Conservation (phyloP, 2,329 filamentous ascomycete species). For the Trichoderma sp. region DNA sequence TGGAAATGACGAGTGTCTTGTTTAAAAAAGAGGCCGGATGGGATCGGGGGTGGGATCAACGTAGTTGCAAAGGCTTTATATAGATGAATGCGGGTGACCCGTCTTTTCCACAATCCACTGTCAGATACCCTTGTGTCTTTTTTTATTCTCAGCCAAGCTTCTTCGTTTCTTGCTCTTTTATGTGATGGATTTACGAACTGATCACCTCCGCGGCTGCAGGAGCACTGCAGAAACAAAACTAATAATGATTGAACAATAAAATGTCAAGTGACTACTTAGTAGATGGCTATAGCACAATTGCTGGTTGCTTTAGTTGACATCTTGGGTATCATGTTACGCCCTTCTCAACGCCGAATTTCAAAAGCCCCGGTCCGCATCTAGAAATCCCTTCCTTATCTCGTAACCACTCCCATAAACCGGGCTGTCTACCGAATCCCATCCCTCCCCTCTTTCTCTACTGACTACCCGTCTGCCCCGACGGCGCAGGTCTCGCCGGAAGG, state of each 20-base stretch:
- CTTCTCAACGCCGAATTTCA: conserved; percentile 7
- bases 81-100: conserved; percentile 19
- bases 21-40: background rate
- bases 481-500: conserved; percentile 10
- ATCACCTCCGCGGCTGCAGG: background rate
- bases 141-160: background rate
- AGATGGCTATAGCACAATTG: background rate
- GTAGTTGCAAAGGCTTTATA: conserved; percentile 15
- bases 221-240: background rate
- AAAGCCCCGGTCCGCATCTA: background rate
- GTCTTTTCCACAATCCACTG: conserved; percentile 19
- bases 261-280: background rate
- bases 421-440: background rate
- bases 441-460: background rate
- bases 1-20: conserved; percentile 5
- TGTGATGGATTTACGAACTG: background rate
- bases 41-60: background rate
- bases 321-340: conserved; percentile 8
- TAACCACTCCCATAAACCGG: background rate
- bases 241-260: background rate
- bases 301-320: background rate
- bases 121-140: conserved; percentile 13
- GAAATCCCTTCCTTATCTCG: background rate
- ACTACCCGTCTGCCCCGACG: background rate
- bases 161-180: background rate